phyloP scores from a whole-genome alignment of 106 monocot species.

The Alisma plantagoaquatica region DNA sequence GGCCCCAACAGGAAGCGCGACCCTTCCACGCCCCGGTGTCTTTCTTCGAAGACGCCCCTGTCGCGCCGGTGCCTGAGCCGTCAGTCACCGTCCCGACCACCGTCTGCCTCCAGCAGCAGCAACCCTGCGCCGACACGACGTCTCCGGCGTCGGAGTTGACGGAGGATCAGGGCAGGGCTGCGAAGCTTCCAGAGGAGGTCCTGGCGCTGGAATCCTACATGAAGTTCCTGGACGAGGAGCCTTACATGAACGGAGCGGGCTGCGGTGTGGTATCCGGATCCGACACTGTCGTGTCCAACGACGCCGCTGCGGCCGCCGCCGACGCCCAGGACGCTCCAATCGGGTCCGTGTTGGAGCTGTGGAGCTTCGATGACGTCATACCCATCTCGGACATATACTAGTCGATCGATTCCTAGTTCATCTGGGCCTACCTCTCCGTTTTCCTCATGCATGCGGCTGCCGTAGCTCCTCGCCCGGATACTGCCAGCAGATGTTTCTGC shows the following conservation, averaged over 20 bases:
- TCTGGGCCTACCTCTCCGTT: conserved; percentile 5
- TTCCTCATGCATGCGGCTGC: no score
- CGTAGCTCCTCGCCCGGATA: no score
- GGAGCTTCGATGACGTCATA: conserved; percentile 14
- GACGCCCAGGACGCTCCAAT: no score
- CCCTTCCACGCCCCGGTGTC: no score
- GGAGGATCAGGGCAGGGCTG: neutral
- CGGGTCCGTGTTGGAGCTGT: conserved; percentile 4
- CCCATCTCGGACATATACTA: neutral
- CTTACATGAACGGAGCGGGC: neutral
- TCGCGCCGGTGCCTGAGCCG: no score
- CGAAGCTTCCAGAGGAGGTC: neutral
- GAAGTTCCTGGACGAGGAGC: neutral
- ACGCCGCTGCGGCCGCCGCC: neutral
- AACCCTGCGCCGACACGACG: neutral
- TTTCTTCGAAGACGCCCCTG: no score
- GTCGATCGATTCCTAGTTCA: no score
- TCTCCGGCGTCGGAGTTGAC: neutral
- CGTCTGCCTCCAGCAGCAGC: no score
- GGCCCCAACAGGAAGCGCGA: no score
- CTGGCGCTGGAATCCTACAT: neutral
- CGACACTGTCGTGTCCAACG: neutral
- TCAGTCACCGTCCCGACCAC: no score
- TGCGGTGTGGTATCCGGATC: neutral
- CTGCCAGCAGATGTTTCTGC: no score